phyloP scores from a whole-genome alignment of 116 monocot genomes.

The Posidonia oceanica region DNA sequence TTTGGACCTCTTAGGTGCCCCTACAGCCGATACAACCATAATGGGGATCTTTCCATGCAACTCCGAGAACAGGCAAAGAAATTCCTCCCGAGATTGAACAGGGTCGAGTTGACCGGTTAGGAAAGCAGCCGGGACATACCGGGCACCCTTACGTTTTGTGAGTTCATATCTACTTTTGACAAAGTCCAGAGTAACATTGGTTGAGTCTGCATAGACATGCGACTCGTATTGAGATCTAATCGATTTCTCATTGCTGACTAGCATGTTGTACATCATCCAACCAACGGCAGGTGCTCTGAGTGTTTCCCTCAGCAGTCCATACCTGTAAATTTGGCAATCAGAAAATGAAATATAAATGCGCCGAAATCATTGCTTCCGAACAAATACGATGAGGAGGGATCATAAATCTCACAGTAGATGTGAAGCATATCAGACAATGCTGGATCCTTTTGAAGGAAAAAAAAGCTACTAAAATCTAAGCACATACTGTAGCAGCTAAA shows the following conservation, averaged over 20 bases:
- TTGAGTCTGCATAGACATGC: constrained; percentile 83
- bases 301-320: constrained; percentile 74
- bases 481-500: no score
- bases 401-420: no score
- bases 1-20: constrained; percentile 76
- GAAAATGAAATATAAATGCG: background rate
- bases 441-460: no score
- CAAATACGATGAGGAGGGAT: no score
- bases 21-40: constrained; percentile 41
- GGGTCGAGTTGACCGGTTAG: constrained; percentile 88
- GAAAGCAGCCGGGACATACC: constrained; percentile 86
- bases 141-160: constrained; percentile 74
- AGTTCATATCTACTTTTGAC: constrained; percentile 60
- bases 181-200: constrained; percentile 62
- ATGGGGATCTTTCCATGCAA: constrained; percentile 50
- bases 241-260: constrained; percentile 88
- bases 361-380: no score
- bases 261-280: constrained; percentile 92
- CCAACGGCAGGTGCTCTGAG: constrained; percentile 74
- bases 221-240: constrained; percentile 89
- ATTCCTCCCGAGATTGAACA: constrained; percentile 70
- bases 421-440: no score
- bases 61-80: constrained; percentile 46
- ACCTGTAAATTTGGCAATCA: constrained; percentile 27
- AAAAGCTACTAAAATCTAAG: no score